phyloP scores from a whole-genome alignment of 495 filamentous ascomycete species.

The Penicillium malachiteum region DNA sequence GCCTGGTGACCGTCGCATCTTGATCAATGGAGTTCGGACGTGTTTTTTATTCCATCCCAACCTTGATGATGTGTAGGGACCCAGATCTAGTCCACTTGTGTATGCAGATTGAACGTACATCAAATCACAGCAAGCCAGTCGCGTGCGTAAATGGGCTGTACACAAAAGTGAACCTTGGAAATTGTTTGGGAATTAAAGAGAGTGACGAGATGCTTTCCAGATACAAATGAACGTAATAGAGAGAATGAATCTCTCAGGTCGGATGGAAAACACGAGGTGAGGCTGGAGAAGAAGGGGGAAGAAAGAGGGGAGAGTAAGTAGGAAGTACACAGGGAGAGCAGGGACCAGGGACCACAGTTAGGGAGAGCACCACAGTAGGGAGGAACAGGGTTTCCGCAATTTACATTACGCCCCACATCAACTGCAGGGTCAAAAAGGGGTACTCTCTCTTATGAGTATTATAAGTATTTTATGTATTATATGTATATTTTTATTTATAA shows the following conservation, averaged over 20 bases:
- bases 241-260: constrained; percentile 48
- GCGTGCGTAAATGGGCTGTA: constrained; percentile 34
- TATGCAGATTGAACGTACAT: constrained; percentile 28
- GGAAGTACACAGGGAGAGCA: constrained; percentile 15
- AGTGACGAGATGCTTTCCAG: constrained; percentile 29
- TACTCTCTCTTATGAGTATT: neutral
- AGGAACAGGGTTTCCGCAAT: neutral
- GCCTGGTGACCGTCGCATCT: too few species aligned
- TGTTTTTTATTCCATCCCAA: too few species aligned
- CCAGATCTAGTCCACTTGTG: too few species aligned
- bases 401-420: neutral
- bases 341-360: neutral
- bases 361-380: neutral
- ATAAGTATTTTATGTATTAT: neutral
- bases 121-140: constrained; percentile 30
- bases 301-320: constrained; percentile 18
- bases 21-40: too few species aligned
- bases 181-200: constrained; percentile 20
- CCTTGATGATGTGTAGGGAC: too few species aligned
- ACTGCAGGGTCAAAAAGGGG: constrained; percentile 1
- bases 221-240: constrained; percentile 45
- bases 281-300: constrained; percentile 24
- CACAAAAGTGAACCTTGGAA: constrained; percentile 21
- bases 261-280: constrained; percentile 37
- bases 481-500: neutral